Evolutionary conservation across 2,329 filamentous ascomycete species (phyloP), one percentile per base, ranked within the genome.

Genomic region (Lasiodiplodia hormozganensis): DNA sequence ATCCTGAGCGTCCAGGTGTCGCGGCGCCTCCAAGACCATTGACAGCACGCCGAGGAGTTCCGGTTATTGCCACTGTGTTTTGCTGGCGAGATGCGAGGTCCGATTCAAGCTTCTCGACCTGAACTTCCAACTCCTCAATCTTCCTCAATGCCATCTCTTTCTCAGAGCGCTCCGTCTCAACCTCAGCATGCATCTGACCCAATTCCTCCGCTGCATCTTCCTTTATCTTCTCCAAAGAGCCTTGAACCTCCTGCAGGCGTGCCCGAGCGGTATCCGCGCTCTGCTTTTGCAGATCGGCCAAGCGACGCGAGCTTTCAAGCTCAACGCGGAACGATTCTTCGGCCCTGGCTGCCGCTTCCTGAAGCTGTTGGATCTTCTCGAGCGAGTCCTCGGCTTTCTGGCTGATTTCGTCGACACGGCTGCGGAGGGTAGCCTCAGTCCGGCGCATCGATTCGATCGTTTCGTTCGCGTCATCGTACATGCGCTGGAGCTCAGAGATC

Each of bases 241-340:
- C 83, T 75, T 93, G 89, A 31, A 94, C 84, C 62, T 93, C 90
- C 69, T 89, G 87, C 16, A 94, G 82, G 60, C 91, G 88, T 69
- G 88, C 87, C 76, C 89, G 88, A 73, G 92, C 88, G 16, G 91
- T 92, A 68, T 90, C 86, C 38, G 91, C 89, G 65, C 92, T 89
- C 75, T 94, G 90, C 69, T 92, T 87, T 72, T 93, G 92, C 76
- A 96, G 86, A 70, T 97, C 91, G 2, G 94, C 92, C 23, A 99
- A 86, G 54, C 96, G 89, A 69, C 88, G 89, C 31, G 92, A 89
- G 70, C 91, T 91, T 71, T 96, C 93, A 8, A 97, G 85, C 77
- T 98, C 94, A 68, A 94, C 90, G 73, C 91, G 89, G 84, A 96
- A 96, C 70, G 91, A 90, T 77, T 97, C 92, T 70, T 97, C 90